phyloP scores from a whole-genome alignment of 306 rosid species.

The Begonia peltatifolia region DNA sequence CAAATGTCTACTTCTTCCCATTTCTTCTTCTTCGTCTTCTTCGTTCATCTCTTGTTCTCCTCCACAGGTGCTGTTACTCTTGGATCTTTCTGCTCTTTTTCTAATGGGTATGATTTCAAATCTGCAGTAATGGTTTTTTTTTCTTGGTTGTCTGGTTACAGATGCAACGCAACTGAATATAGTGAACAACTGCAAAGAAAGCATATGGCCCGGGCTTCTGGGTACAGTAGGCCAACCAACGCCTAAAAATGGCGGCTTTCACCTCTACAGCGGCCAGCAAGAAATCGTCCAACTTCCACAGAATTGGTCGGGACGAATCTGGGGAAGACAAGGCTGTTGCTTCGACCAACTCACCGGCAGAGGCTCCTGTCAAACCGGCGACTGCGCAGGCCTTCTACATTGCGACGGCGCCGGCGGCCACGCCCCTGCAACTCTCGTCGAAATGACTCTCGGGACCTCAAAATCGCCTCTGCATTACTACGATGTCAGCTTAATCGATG shows the following conservation, averaged over 20 bases:
- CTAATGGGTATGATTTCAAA: too few species aligned
- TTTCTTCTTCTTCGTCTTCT: slow-evolving; percentile 9
- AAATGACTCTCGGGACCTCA: slow-evolving; percentile 54
- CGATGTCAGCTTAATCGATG: slow-evolving; percentile 65
- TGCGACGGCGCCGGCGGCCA: slow-evolving; percentile 48
- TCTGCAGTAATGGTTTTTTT: not conserved
- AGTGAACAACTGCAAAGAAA: slow-evolving; percentile 57
- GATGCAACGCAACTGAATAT: slow-evolving; percentile 42
- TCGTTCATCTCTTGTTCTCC: slow-evolving; percentile 23
- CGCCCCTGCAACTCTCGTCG: slow-evolving; percentile 53
- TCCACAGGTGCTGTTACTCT: slow-evolving; percentile 15
- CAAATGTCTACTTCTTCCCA: slow-evolving; percentile 27
- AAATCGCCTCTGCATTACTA: slow-evolving; percentile 39
- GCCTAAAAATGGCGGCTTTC: slow-evolving; percentile 50
- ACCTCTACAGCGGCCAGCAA: slow-evolving; percentile 39
- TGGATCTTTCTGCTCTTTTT: not conserved
- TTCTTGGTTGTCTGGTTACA: slow-evolving; percentile 8
- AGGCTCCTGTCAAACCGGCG: slow-evolving; percentile 52
- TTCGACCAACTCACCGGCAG: slow-evolving; percentile 26
- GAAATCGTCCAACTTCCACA: slow-evolving; percentile 23
- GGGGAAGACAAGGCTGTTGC: slow-evolving; percentile 69
- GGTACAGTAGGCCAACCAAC: slow-evolving; percentile 36
- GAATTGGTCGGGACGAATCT: slow-evolving; percentile 62
- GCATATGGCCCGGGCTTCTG: slow-evolving; percentile 65
- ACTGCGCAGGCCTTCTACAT: slow-evolving; percentile 41